These are phyloP conservation scores for Cafeteria roenbergensis DNA, from an alignment of 108 stramenopile genomes.

Conservation along the genomic window DNA sequence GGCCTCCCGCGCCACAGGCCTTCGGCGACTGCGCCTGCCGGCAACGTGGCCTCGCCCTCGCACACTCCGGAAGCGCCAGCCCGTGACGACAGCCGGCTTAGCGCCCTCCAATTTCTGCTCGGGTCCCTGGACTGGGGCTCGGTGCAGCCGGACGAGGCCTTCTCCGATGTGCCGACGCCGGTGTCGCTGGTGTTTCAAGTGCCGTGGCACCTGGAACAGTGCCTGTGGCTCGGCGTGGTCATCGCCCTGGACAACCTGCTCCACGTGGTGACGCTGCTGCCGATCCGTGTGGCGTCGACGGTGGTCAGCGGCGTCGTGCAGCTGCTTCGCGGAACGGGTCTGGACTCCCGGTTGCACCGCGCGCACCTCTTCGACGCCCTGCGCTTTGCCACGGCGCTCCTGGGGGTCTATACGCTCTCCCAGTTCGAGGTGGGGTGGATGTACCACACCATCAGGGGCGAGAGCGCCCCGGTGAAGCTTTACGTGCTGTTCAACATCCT, in stretches of 20 bases:
- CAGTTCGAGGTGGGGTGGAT: slow-evolving; percentile 67
- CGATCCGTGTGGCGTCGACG: background rate
- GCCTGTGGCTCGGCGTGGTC: background rate
- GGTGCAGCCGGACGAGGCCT: background rate
- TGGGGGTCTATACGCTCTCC: background rate
- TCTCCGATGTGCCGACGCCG: background rate
- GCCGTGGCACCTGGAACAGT: background rate
- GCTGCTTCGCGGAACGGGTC: background rate
- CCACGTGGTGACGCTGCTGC: background rate
- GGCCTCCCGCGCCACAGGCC: too few species aligned
- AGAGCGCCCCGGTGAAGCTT: slow-evolving; percentile 89
- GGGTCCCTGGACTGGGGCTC: background rate
- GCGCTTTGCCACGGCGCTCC: background rate
- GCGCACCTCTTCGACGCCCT: background rate
- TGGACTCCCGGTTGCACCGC: too few species aligned
- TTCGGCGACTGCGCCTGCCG: background rate
- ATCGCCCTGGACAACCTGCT: background rate
- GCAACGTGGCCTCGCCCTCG: background rate
- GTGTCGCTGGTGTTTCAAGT: background rate
- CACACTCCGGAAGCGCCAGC: too few species aligned
- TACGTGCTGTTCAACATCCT: slow-evolving; percentile 89
- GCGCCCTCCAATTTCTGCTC: too few species aligned
- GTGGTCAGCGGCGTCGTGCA: background rate
- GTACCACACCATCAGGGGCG: slow-evolving; percentile 93
- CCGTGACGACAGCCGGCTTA: too few species aligned